phyloP scores from a whole-genome alignment of 208 protist genomes.

The Trypanosoma cruzi region DNA sequence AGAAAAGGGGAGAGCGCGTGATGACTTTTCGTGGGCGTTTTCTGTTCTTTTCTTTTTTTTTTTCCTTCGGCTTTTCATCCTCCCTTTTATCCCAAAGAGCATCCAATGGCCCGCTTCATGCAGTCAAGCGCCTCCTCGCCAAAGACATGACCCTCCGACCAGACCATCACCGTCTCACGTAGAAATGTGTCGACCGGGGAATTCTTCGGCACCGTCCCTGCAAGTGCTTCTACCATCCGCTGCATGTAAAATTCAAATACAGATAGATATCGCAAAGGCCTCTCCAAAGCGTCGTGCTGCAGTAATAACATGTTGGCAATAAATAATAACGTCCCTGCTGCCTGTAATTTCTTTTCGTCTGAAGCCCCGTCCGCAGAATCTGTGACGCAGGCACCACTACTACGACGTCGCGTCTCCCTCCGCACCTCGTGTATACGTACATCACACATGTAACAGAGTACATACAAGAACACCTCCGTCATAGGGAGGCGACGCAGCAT shows the following conservation, averaged over 20 bases:
- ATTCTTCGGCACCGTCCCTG: background rate
- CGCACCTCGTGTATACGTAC: conserved; percentile 18
- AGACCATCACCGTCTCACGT: conserved; percentile 16
- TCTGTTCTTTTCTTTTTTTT: no score
- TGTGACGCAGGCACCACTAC: background rate
- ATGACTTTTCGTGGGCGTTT: no score
- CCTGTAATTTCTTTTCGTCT: conserved; percentile 3
- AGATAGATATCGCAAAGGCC: conserved; percentile 13
- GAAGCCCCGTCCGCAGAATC: background rate
- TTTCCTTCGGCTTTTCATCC: no score
- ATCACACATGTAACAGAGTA: conserved; percentile 26
- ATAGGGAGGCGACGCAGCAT: conserved; percentile 35
- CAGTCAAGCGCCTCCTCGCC: background rate
- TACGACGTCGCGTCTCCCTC: background rate
- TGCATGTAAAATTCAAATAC: conserved; percentile 30
- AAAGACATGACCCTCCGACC: background rate
- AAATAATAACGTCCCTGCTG: conserved; percentile 29
- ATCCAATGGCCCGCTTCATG: conserved; percentile 11
- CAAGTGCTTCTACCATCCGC: conserved; percentile 26
- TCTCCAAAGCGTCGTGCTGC: conserved; percentile 16
- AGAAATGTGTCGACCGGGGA: conserved; percentile 20
- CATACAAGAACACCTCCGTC: conserved; percentile 41
- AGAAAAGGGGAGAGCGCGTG: no score
- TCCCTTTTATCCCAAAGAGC: background rate
- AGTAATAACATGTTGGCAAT: conserved; percentile 18